Conservation (phyloP, 345 rosid genomes). For the Moricandia moricandioides region DNA sequence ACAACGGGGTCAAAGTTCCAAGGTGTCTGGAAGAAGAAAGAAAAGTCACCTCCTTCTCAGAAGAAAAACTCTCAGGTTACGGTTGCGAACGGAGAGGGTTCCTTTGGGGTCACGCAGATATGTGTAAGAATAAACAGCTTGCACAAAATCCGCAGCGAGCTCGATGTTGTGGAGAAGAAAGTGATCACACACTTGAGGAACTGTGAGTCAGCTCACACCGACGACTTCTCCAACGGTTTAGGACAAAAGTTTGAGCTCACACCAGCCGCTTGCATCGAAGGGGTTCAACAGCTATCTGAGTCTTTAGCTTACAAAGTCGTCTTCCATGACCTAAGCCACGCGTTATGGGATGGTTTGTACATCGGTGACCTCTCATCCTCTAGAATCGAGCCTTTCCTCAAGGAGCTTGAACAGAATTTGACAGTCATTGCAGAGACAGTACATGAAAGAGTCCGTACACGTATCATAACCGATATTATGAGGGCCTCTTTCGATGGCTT, state of each 20-base stretch:
- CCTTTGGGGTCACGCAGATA: conserved; percentile 69
- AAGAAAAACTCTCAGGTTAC: conserved; percentile 80
- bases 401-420: conserved; percentile 70
- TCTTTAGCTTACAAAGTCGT: conserved; percentile 74
- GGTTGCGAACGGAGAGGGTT: conserved; percentile 55
- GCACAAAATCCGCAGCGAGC: conserved; percentile 70
- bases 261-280: conserved; percentile 80
- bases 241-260: conserved; percentile 83
- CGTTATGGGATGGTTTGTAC: conserved; percentile 88
- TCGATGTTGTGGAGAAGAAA: conserved; percentile 78
- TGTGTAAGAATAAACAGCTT: conserved; percentile 79
- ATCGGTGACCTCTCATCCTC: conserved; percentile 72
- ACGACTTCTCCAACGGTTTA: conserved; percentile 81
- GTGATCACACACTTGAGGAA: conserved; percentile 87
- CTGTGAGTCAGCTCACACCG: conserved; percentile 81
- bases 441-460: conserved; percentile 78
- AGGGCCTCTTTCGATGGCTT: conserved; percentile 91
- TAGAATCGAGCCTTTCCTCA: conserved; percentile 71
- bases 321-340: conserved; percentile 78
- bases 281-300: conserved; percentile 86
- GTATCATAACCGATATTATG: conserved; percentile 77
- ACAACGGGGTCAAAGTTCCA: conserved; percentile 77
- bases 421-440: conserved; percentile 61
- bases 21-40: conserved; percentile 93
- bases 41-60: conserved; percentile 59